Percentiles rank a stretch among this genome's conserved stretches.
Conservation (phyloP, 2,329 filamentous ascomycete genomes). For the Chalaropsis thielavioides region DNA sequence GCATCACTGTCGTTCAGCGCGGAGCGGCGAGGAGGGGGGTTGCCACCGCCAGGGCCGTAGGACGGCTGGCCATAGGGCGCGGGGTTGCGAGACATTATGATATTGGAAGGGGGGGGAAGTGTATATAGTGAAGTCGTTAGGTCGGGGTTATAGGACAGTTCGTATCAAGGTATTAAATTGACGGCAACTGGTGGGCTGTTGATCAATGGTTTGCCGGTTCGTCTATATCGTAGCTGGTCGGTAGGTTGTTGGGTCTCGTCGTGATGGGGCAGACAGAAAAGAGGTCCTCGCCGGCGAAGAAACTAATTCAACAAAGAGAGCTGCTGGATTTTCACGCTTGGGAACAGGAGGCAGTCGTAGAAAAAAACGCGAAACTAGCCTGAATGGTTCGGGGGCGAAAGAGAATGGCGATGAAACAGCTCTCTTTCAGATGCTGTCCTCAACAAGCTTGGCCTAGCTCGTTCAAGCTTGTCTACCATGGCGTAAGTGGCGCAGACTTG, state of each 20-base stretch:
- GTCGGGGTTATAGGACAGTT: background rate
- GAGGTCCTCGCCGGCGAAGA: background rate
- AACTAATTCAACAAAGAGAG: background rate
- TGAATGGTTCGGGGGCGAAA: background rate
- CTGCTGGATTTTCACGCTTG: background rate
- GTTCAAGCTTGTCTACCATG: background rate
- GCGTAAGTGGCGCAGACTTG: background rate
- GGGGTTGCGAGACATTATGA: constrained; percentile 20
- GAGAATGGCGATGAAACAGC: background rate
- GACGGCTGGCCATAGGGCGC: constrained; percentile 17
- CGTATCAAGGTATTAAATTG: background rate
- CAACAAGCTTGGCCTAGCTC: background rate
- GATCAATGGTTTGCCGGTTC: background rate
- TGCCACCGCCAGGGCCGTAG: constrained; percentile 6
- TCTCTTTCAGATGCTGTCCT: background rate
- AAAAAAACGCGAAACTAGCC: background rate
- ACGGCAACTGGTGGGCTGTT: background rate
- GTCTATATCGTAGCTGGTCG: background rate
- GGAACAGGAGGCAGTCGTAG: background rate
- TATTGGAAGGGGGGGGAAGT: background rate
- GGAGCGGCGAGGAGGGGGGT: constrained; percentile 10
- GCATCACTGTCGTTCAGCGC: constrained; percentile 5
- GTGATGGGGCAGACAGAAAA: background rate
- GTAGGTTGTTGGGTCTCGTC: background rate
- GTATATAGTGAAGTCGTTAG: background rate